phyloP scores from a whole-genome alignment of 2,329 filamentous ascomycete genomes.

The Ophiostoma tasmaniense region DNA sequence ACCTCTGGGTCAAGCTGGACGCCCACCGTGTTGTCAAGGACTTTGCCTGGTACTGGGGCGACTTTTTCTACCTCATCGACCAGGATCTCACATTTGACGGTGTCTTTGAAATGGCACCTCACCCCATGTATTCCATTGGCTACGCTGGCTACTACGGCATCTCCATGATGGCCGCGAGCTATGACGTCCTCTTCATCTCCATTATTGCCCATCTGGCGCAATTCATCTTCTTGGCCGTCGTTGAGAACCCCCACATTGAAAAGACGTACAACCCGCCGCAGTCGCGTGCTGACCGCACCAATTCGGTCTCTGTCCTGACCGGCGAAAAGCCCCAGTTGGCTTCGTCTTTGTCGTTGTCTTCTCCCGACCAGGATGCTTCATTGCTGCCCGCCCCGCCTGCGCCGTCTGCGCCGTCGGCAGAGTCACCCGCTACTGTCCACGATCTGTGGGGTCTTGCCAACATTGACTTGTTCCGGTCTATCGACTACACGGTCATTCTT shows the following conservation, averaged over 20 bases:
- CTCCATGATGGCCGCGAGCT: slow-evolving; percentile 95
- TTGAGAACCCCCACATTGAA: slow-evolving; percentile 97
- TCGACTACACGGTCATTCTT: slow-evolving; percentile 72
- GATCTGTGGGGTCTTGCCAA: slow-evolving; percentile 76
- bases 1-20: slow-evolving; percentile 97
- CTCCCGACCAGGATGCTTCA: slow-evolving; percentile 10
- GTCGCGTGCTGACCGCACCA: slow-evolving; percentile 50
- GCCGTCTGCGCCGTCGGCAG: slow-evolving; percentile 16
- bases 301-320: slow-evolving; percentile 16
- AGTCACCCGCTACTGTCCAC: slow-evolving; percentile 59
- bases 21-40: slow-evolving; percentile 97
- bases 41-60: slow-evolving; percentile 99
- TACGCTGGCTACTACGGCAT: slow-evolving; percentile 98
- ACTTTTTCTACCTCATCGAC: slow-evolving; percentile 98
- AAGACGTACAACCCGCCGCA: slow-evolving; percentile 91
- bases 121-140: slow-evolving; percentile 97
- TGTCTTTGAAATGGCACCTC: slow-evolving; percentile 97
- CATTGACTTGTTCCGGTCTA: slow-evolving; percentile 78
- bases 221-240: slow-evolving; percentile 81
- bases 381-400: neutral
- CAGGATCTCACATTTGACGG: slow-evolving; percentile 97
- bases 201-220: slow-evolving; percentile 90
- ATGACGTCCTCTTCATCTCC: slow-evolving; percentile 94
- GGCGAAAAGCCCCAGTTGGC: slow-evolving; percentile 12
- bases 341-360: neutral